phyloP scores from a whole-genome alignment of 139 green algal genomes.

The Nannochloris sp. region DNA sequence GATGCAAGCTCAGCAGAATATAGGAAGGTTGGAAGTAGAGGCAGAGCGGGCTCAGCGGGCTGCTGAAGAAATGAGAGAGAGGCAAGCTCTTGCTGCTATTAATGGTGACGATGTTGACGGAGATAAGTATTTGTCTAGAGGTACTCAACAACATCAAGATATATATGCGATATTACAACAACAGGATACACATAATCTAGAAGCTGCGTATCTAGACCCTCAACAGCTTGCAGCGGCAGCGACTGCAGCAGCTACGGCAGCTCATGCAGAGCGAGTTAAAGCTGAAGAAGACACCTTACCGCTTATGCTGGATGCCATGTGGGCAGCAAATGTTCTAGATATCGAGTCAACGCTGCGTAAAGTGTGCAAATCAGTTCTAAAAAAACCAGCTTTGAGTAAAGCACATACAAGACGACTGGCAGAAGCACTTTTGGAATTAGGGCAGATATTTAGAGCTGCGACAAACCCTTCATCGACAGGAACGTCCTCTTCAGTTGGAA shows the following conservation, averaged over 20 bases:
- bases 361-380: constrained; percentile 40
- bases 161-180: no score
- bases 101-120: no score
- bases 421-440: constrained; percentile 41
- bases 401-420: constrained; percentile 31
- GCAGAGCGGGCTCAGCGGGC: no score
- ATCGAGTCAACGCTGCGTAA: constrained; percentile 77
- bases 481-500: neutral
- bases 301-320: constrained; percentile 89
- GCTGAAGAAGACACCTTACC: constrained; percentile 68
- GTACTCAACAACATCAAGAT: no score
- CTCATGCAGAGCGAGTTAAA: constrained; percentile 18
- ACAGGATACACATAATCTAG: no score
- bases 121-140: no score
- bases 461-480: neutral
- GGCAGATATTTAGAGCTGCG: constrained; percentile 40
- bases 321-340: constrained; percentile 85
- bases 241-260: constrained; percentile 30
- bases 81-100: no score
- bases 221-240: no score
- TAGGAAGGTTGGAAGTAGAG: no score
- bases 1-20: constrained; percentile 50
- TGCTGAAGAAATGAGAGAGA: no score
- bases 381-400: constrained; percentile 23
- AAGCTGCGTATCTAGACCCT: no score